Base-by-base conservation (phyloP, 164 flowering plant genomes). In the Taxillus chinensis region DNA sequence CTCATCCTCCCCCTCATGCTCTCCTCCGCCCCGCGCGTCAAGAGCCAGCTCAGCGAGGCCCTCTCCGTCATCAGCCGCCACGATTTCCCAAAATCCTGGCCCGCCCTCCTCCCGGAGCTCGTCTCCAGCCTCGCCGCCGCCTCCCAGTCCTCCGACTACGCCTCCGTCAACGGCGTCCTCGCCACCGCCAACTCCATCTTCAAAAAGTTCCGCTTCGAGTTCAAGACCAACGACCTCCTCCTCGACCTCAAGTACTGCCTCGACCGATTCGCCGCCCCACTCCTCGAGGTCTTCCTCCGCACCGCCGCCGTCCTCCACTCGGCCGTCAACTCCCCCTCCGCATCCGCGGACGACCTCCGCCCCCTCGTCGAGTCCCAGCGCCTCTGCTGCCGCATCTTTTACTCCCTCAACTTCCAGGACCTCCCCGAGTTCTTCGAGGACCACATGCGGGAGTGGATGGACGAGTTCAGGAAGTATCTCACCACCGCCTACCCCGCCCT, bases 371-470 rank as follows among this genome's bases (percentile, higher is more conserved):
- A 93, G 79, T 81, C 87, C 0, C 97, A 93, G 74, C 78, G 91
- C 64, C 71, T 93, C 54, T 93, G 97, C 62, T 93, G 93, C 70
- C 74, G 96, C 66, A 86, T 90, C 2, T 93, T 90, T 55, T 89
- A 70, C 60, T 90, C 96, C 0, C 64, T 93, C 59, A 93, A 93
- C 65, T 87, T 82, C 70, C 92, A 83, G 67, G 99, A 90, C n/a
- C 74, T 90, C 52, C 99, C 99, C 0, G 95, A 93, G 75, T 89
- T 80, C 55, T 90, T 93, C 41, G 95, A 90, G 75, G 97, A 90
- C 62, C 95, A 87, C 68, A 89, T 90, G 96, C 75, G 66, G 5
- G 92, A 91, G 66, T 93, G 97, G 96, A 93, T 90, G 96, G 61
- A 58, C 9, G 95, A 86, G 76, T 89, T 90, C 63, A 69, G 66